Evolutionary conservation across 2,329 filamentous ascomycete species (phyloP).

Genomic region (Phialophora chinensis): DNA sequence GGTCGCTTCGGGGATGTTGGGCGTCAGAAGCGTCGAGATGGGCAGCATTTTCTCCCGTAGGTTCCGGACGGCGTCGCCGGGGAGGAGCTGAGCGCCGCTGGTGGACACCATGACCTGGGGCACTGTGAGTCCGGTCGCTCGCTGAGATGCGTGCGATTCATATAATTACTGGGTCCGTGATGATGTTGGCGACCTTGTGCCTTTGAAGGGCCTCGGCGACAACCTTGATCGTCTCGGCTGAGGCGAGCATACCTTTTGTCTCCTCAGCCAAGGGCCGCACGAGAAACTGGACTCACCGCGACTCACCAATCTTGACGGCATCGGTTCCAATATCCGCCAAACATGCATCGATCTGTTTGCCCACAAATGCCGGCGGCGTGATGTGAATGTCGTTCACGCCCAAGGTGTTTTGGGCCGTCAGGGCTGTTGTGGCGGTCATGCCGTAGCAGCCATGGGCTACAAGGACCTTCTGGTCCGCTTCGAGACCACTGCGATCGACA

Average conservation of each 20-base stretch:
- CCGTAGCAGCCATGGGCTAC: slow-evolving; percentile 92
- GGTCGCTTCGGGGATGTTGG: slow-evolving; percentile 56
- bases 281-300: background rate
- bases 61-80: slow-evolving; percentile 49
- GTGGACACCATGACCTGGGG: slow-evolving; percentile 80
- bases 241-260: slow-evolving; percentile 77
- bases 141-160: slow-evolving; percentile 11
- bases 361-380: slow-evolving; percentile 77
- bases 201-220: slow-evolving; percentile 70
- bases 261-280: background rate
- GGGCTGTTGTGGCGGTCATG: slow-evolving; percentile 91
- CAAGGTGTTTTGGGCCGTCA: slow-evolving; percentile 94
- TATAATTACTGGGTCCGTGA: slow-evolving; percentile 76
- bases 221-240: slow-evolving; percentile 69
- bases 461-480: slow-evolving; percentile 94
- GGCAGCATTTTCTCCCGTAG: slow-evolving; percentile 51
- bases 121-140: slow-evolving; percentile 19
- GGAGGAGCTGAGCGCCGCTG: slow-evolving; percentile 55
- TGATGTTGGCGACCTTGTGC: slow-evolving; percentile 53
- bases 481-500: slow-evolving; percentile 71
- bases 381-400: slow-evolving; percentile 83
- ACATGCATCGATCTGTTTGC: slow-evolving; percentile 83
- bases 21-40: slow-evolving; percentile 54
- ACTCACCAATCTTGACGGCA: slow-evolving; percentile 85
- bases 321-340: slow-evolving; percentile 84